Evolutionary conservation across 352 stramenopile species (phyloP).

Genomic region (Saprolegnia diclina): DNA sequence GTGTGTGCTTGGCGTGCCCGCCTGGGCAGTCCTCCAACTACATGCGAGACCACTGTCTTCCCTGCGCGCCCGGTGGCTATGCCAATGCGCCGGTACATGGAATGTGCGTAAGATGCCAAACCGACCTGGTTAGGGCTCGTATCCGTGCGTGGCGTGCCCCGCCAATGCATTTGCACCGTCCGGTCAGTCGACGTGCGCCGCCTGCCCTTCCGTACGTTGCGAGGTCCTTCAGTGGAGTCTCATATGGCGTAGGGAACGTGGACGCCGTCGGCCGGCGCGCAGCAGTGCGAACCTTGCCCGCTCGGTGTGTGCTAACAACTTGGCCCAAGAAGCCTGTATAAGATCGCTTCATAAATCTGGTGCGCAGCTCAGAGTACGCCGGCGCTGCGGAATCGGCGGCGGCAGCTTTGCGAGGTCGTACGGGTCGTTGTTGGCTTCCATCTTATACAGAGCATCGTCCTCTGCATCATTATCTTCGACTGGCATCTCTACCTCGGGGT

Average conservation of each 20-base stretch:
- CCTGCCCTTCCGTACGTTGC: not conserved
- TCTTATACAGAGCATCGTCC: not conserved
- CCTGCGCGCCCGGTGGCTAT: slow-evolving; percentile 4
- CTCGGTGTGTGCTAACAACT: not conserved
- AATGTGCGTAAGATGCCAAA: not conserved
- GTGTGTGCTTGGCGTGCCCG: slow-evolving; percentile 4
- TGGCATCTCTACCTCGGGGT: not conserved
- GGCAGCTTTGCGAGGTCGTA: not conserved
- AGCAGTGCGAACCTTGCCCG: not conserved
- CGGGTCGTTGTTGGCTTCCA: not conserved
- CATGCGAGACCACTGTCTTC: slow-evolving; percentile 23
- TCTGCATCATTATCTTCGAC: not conserved
- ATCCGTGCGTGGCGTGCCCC: slow-evolving; percentile 7
- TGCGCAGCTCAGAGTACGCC: not conserved
- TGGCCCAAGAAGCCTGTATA: not conserved
- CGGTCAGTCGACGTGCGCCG: not conserved
- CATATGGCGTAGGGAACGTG: not conserved
- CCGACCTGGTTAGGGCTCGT: slow-evolving; percentile 3
- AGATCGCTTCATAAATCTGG: not conserved
- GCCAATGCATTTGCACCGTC: not conserved
- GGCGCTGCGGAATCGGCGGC: not conserved
- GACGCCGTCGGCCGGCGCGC: not conserved
- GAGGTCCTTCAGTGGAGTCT: not conserved
- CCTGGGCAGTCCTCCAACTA: slow-evolving; percentile 20
- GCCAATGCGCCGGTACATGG: not conserved